A percentile compares a stretch with the other conserved stretches of the same genome.
Evolutionary conservation across 441 rosid species (phyloP).

Genomic region (Isatis lusitanica): DNA sequence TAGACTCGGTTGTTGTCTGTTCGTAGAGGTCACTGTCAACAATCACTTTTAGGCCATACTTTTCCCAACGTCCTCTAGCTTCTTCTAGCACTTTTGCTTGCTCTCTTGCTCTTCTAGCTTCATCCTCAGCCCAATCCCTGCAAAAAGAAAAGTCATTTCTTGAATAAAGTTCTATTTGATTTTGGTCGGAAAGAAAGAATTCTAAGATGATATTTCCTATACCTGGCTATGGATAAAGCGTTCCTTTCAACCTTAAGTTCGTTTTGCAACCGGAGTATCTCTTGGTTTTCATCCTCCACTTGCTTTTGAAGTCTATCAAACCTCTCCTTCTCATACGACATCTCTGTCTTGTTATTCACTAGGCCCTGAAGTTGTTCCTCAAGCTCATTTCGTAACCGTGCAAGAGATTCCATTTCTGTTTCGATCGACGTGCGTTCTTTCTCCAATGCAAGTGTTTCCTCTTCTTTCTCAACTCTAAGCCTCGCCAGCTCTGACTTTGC

Average conservation of each 20-base stretch:
- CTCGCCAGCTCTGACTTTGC: slow-evolving; percentile 67
- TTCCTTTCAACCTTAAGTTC: slow-evolving; percentile 86
- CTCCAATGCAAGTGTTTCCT: slow-evolving; percentile 58
- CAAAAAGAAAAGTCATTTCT: not conserved
- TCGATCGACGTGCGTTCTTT: slow-evolving; percentile 71
- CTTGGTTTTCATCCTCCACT: slow-evolving; percentile 72
- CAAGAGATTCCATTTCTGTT: slow-evolving; percentile 83
- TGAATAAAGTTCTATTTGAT: not conserved
- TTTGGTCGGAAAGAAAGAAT: not conserved
- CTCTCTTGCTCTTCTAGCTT: slow-evolving; percentile 82
- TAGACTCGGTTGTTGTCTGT: slow-evolving; percentile 57
- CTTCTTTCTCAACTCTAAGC: slow-evolving; percentile 71
- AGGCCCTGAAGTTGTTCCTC: slow-evolving; percentile 79
- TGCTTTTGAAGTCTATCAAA: slow-evolving; percentile 60
- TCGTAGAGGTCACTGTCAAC: slow-evolving; percentile 76
- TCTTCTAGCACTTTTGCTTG: slow-evolving; percentile 83
- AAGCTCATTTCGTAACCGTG: slow-evolving; percentile 64
- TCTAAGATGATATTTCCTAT: slow-evolving; percentile 23
- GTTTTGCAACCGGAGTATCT: slow-evolving; percentile 66
- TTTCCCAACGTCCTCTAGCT: slow-evolving; percentile 89
- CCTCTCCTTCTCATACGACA: slow-evolving; percentile 80
- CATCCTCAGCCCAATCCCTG: slow-evolving; percentile 97
- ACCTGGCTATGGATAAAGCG: slow-evolving; percentile 94
- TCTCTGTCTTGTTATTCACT: slow-evolving; percentile 67
- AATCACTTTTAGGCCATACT: slow-evolving; percentile 77